Base-by-base conservation (phyloP, 1,284 basidiomycete species). In the Naganishia cerealis region DNA sequence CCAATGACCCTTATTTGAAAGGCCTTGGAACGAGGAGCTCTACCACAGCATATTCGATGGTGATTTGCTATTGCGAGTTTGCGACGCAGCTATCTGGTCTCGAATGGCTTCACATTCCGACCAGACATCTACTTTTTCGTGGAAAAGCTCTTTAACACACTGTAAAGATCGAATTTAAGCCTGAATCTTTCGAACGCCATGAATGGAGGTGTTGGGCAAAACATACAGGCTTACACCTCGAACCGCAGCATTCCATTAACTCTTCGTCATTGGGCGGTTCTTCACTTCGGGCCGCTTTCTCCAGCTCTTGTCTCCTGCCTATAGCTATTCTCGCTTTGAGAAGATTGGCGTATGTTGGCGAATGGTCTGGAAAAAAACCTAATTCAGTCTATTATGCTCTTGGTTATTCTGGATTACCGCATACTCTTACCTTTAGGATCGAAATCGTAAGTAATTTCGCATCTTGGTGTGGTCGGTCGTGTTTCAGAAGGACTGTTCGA, bases 121-220 rank as follows among this genome's bases (percentile, higher is more conserved):
- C 61, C 61, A 63, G 36, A 63, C 61, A 42, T 63, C 61, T 16
- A 63, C 50, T n/a, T 63, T 63, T n/a, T 63, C 61, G 48, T 63
- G 40, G 48, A 63, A 63, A 38, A 63, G 48, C 50, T 63, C 61
- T 24, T 63, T 63, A 12, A 63, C 50, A 13, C 61, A 63, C 61
- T 63, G 50, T 26, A 40, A 40, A 57, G 12, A 39, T 56, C 3
- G 18, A 38, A 21, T 36, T 57, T 12, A 40, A 40, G 9, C 33
- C 29, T 12, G 12, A 36, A 40, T 15, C 42, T 6, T 39, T 3
- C n/a, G 12, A 24, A 9, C 21, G 43, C 0, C n/a, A 52, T 26
- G 3, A 18, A 16, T 1, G 3, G 29, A 16, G 6, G 21, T 9
- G 5, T 39, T 13, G 10, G 46, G 16, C 33, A 36, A 26, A 16